A percentile compares a stretch with the other conserved stretches of the same genome.
Conservation (phyloP, 2,329 filamentous ascomycete genomes). For the Mollisiaceae sp. region DNA sequence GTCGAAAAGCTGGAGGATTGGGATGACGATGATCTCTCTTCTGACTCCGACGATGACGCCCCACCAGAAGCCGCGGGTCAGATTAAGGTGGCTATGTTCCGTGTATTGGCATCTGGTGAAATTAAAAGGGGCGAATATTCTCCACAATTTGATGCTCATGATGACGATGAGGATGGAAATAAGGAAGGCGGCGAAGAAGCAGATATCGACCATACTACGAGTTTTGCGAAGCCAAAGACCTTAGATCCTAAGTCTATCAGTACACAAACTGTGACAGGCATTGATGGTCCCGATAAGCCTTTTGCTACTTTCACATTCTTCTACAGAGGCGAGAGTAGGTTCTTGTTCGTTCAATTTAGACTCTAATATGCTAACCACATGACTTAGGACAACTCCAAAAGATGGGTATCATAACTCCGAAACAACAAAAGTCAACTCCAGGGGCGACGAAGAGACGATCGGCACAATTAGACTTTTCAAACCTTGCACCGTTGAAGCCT, state of each 20-base stretch:
- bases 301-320: conserved; percentile 98
- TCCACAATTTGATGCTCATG: conserved; percentile 94
- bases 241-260: conserved; percentile 97
- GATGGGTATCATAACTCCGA: conserved; percentile 85
- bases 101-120: conserved; percentile 92
- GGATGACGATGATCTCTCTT: conserved; percentile 76
- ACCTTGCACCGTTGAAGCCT: conserved; percentile 80
- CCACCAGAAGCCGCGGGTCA: conserved; percentile 94
- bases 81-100: conserved; percentile 97
- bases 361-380: conserved; percentile 27
- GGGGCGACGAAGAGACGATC: conserved; percentile 77
- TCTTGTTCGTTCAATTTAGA: background rate
- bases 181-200: conserved; percentile 66
- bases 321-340: conserved; percentile 92
- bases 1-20: conserved; percentile 69
- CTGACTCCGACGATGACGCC: conserved; percentile 78
- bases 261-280: conserved; percentile 98
- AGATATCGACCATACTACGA: conserved; percentile 95
- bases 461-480: conserved; percentile 82
- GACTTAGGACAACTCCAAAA: conserved; percentile 86
- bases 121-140: conserved; percentile 99
- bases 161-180: conserved; percentile 76
- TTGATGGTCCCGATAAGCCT: conserved; percentile 93
- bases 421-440: conserved; percentile 65
- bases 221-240: conserved; percentile 95